Percentiles rank a stretch among this genome's conserved stretches.
phyloP scores from a whole-genome alignment of 2,329 filamentous ascomycete genomes.

The Venturia nashicola region DNA sequence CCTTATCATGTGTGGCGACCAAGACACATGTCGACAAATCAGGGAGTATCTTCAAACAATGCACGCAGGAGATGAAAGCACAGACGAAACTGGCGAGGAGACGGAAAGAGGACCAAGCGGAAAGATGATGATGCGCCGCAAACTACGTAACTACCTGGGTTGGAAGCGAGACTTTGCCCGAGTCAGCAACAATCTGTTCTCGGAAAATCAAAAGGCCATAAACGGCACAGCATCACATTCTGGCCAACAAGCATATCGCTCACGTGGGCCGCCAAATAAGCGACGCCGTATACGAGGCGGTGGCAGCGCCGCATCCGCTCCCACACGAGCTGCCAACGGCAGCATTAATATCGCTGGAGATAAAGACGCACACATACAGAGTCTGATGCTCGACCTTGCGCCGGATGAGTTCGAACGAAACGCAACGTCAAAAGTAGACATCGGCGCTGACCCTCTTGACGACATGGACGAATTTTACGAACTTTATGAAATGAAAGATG shows the following conservation, averaged over 20 bases:
- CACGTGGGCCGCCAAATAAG: slow-evolving; percentile 69
- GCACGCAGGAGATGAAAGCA: slow-evolving; percentile 39
- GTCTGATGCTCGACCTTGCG: slow-evolving; percentile 70
- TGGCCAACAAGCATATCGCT: slow-evolving; percentile 32
- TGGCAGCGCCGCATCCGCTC: slow-evolving; percentile 44
- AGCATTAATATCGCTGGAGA: slow-evolving; percentile 73
- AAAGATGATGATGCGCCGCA: slow-evolving; percentile 72
- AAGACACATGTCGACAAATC: slow-evolving; percentile 73
- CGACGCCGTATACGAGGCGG: slow-evolving; percentile 65
- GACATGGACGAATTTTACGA: slow-evolving; percentile 89
- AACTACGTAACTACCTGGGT: slow-evolving; percentile 70
- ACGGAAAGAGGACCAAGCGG: slow-evolving; percentile 39
- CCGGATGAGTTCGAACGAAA: slow-evolving; percentile 68
- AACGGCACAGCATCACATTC: slow-evolving; percentile 33
- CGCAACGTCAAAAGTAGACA: slow-evolving; percentile 62
- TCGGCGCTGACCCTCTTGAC: slow-evolving; percentile 67
- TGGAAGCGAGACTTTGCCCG: slow-evolving; percentile 88
- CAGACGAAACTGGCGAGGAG: slow-evolving; percentile 34
- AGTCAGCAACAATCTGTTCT: slow-evolving; percentile 68
- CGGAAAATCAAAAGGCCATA: slow-evolving; percentile 62
- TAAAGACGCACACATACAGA: slow-evolving; percentile 68
- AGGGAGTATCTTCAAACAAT: slow-evolving; percentile 86
- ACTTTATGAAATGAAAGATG: slow-evolving; percentile 79
- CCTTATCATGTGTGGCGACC: slow-evolving; percentile 88
- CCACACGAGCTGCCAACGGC: slow-evolving; percentile 56